Conservation (phyloP, 352 stramenopile species). For the Pythium monospermum region DNA sequence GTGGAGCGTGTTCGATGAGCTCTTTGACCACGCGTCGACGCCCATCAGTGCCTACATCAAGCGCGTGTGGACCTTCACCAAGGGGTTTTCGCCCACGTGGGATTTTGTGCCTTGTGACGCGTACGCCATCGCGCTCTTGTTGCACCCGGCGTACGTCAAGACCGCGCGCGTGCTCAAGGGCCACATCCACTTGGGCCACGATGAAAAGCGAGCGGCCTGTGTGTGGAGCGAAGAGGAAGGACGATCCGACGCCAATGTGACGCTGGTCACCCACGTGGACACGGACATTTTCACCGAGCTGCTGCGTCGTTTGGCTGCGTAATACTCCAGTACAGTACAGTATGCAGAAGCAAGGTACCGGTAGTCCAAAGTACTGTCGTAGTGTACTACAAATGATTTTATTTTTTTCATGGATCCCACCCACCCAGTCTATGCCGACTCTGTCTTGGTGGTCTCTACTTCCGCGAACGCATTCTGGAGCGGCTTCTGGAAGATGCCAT, state of each 20-base stretch:
- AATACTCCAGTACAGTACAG: background rate
- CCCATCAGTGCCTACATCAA: slow-evolving; percentile 44
- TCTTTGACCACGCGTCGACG: slow-evolving; percentile 44
- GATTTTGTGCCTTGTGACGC: slow-evolving; percentile 70
- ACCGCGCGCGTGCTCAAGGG: slow-evolving; percentile 33
- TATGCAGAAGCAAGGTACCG: too few species aligned
- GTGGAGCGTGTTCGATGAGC: slow-evolving; percentile 62
- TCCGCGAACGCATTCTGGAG: slow-evolving; percentile 3
- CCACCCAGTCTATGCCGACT: too few species aligned
- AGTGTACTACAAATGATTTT: too few species aligned
- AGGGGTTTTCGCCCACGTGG: slow-evolving; percentile 31
- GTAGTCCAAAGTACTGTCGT: background rate
- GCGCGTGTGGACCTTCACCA: slow-evolving; percentile 57
- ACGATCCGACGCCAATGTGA: slow-evolving; percentile 45
- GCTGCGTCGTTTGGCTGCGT: slow-evolving; percentile 35
- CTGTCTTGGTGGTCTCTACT: slow-evolving; percentile 1
- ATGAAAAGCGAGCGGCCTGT: slow-evolving; percentile 45
- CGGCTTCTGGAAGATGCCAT: slow-evolving; percentile 82
- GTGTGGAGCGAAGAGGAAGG: slow-evolving; percentile 39
- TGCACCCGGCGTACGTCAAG: slow-evolving; percentile 53
- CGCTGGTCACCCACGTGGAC: slow-evolving; percentile 61
- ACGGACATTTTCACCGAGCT: slow-evolving; percentile 55
- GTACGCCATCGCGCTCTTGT: slow-evolving; percentile 63
- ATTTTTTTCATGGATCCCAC: too few species aligned
- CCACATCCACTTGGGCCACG: slow-evolving; percentile 49